Evolutionary conservation across 495 filamentous ascomycete genomes (phyloP).

Genomic region (Hypoxylon rickii): DNA sequence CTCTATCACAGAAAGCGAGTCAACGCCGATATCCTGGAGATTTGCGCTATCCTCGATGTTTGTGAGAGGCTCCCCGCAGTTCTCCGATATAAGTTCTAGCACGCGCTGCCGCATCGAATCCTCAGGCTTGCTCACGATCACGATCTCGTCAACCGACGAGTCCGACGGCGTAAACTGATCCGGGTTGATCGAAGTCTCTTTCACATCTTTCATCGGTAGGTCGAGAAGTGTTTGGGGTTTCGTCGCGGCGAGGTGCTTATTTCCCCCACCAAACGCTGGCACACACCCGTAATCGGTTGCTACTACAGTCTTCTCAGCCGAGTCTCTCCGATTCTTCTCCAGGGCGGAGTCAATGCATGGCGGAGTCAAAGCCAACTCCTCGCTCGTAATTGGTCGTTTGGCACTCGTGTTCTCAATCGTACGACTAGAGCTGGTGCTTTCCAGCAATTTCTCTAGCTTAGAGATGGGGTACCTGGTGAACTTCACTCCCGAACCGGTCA

Average conservation of each 20-base stretch:
- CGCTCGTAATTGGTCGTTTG: not conserved
- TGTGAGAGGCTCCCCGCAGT: conserved; percentile 4
- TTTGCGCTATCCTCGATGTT: not conserved
- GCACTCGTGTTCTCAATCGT: not conserved
- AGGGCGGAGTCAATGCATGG: not conserved
- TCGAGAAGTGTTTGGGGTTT: too few species aligned
- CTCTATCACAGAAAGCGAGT: conserved; percentile 5
- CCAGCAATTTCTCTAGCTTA: conserved; percentile 6
- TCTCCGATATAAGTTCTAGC: conserved; percentile 2
- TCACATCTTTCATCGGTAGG: too few species aligned
- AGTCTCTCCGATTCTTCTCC: not conserved
- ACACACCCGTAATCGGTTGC: not conserved
- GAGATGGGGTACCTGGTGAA: conserved; percentile 20
- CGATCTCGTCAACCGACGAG: not conserved
- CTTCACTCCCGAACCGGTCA: conserved; percentile 25
- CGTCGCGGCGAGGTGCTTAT: not conserved
- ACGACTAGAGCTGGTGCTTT: not conserved
- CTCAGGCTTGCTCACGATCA: conserved; percentile 1
- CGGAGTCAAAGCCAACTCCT: not conserved
- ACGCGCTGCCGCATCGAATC: conserved; percentile 2
- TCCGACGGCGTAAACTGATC: not conserved
- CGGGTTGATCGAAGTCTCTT: too few species aligned
- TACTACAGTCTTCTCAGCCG: conserved; percentile 1
- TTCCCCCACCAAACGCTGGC: not conserved
- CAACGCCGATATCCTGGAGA: conserved; percentile 2